Base-by-base conservation (phyloP, 2,329 filamentous ascomycete genomes). In the Beauveria caledonica region DNA sequence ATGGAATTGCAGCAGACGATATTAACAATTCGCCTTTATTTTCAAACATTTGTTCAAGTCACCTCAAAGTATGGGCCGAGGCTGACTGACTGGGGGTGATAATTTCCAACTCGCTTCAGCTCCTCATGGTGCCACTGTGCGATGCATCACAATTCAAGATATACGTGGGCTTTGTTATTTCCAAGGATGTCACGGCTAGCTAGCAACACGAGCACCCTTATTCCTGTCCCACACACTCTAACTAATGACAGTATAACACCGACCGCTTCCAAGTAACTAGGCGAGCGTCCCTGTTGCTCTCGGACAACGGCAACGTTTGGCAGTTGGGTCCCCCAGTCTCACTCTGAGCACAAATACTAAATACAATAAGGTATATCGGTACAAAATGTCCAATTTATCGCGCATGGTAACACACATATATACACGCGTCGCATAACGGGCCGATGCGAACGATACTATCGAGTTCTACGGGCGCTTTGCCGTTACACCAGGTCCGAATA, bases 391-490 rank as follows among this genome's bases (percentile, higher is more conserved):
- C 45, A 58, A 51, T 50, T 51, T 58, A 15, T 50, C n/a, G 6
- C 23, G 29, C 17, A 50, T 21, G 15, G 55, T 58, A 21, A 11
- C 23, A 48, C 54, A 25, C 11, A 42, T n/a, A 48, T 23, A 27
- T 42, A 58, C 19, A 44, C n/a, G 33, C 54, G n/a, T 29, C 46
- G 23, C 23, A 58, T 42, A 58, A 50, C 55, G 55, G 55, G 25
- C 55, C 55, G 55, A 58, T 58, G 55, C 45, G 46, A 58, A 51
- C 36, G 36, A 29, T 44, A 44, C 17, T 23, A 51, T 27, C 36
- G 42, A 44, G 45, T 58, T 33, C 8, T 42, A 58, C 55, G 17
- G 27, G 9, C 3, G 15, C 27, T 5, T 50, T 15, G 10, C 15
- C 15, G 55, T 58, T 17, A 15, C 45, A 49, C 33, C 23, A 39